Percentiles rank a stretch among this genome's conserved stretches.
phyloP scores from a whole-genome alignment of 2,329 filamentous ascomycete genomes.

The Trichoderma oligosporum region DNA sequence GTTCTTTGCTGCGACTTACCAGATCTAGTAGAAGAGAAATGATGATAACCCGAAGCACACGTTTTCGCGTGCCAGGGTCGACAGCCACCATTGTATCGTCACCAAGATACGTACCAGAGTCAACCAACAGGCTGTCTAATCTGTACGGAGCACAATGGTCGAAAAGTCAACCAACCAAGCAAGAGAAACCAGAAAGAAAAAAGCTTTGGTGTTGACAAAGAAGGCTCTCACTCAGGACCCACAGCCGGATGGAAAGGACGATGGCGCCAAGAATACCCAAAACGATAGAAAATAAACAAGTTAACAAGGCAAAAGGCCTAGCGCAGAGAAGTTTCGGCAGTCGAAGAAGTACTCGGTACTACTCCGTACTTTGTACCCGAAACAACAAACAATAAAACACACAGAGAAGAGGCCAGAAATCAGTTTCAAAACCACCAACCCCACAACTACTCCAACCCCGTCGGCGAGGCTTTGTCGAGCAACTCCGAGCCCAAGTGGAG shows the following conservation, averaged over 20 bases:
- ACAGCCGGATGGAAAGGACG: background rate
- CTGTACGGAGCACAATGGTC: conserved; percentile 1
- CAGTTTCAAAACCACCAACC: background rate
- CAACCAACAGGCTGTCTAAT: conserved; percentile 18
- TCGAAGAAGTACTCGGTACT: conserved; percentile 4
- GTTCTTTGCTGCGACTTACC: conserved; percentile 45
- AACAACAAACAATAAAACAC: too few species aligned
- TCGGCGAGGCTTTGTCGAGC: conserved; percentile 6
- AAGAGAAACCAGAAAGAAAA: background rate
- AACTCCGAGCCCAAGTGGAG: background rate
- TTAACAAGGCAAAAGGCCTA: background rate
- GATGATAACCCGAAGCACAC: conserved; percentile 82
- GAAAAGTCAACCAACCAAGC: background rate
- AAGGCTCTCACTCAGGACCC: conserved; percentile 1
- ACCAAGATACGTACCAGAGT: background rate
- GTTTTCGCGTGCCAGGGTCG: conserved; percentile 62
- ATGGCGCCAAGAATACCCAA: background rate
- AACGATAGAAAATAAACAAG: background rate
- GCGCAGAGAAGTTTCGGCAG: conserved; percentile 4
- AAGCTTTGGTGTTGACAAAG: background rate
- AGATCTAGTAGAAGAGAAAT: conserved; percentile 85
- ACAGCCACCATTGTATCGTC: conserved; percentile 38
- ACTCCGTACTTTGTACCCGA: conserved; percentile 6
- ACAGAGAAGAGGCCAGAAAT: conserved; percentile 13
- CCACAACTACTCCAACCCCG: conserved; percentile 9